These are phyloP conservation scores for Jamesozyma rosinii DNA, from an alignment of 805 yeast genomes.

Conservation along the genomic window DNA sequence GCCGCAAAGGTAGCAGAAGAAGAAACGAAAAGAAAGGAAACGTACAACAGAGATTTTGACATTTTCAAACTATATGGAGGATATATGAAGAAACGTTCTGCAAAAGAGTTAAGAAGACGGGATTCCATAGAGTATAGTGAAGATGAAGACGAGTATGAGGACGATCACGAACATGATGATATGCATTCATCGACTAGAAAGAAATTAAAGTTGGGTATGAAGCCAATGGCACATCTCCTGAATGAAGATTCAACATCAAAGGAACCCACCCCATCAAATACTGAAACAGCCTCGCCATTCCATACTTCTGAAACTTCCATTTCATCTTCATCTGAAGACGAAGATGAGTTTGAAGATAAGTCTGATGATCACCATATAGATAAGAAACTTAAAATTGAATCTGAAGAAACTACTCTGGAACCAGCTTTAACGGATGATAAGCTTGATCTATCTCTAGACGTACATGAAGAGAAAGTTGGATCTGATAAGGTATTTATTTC, in stretches of 20 bases:
- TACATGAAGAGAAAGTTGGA: background rate
- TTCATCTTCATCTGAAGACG: conserved; percentile 9
- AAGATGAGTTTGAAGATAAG: conserved; percentile 12
- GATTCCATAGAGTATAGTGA: background rate
- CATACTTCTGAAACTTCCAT: conserved; percentile 11
- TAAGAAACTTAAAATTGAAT: conserved; percentile 14
- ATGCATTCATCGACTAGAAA: conserved; percentile 7
- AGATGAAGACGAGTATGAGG: too few species aligned
- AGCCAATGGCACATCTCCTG: conserved; percentile 26
- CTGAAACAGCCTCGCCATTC: conserved; percentile 6
- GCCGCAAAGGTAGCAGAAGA: conserved; percentile 15
- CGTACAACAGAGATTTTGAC: conserved; percentile 32
- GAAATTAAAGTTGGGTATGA: conserved; percentile 10
- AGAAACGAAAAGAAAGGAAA: conserved; percentile 13
- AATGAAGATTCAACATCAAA: conserved; percentile 22
- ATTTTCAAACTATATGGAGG: conserved; percentile 28
- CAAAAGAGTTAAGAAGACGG: background rate
- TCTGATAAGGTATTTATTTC: conserved; percentile 4
- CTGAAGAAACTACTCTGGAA: conserved; percentile 24
- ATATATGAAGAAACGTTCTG: conserved; percentile 6
- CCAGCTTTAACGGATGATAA: conserved; percentile 6
- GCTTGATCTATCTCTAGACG: conserved; percentile 1
- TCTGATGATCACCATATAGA: conserved; percentile 14
- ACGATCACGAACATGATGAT: background rate
- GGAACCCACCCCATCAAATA: conserved; percentile 16